Evolutionary conservation across 768 basidiomycete species (phyloP).

Genomic region (Mrakia blollopis): DNA sequence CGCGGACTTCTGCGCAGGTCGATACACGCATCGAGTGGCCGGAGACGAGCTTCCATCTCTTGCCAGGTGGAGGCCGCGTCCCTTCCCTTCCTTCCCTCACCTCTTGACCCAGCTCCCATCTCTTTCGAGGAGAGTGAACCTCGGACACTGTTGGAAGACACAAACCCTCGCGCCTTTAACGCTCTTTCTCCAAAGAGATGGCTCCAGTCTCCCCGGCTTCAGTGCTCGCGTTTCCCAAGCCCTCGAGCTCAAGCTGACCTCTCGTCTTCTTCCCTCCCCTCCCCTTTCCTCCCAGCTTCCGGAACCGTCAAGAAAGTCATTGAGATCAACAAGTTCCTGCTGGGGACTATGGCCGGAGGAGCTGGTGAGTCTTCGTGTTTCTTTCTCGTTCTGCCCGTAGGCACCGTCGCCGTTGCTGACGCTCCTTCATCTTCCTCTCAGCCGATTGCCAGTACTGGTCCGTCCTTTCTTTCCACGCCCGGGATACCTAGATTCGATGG

Average conservation of each 20-base stretch:
- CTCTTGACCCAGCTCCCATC: no score
- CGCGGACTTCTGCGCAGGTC: no score
- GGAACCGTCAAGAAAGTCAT: constrained; percentile 99
- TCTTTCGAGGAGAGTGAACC: no score
- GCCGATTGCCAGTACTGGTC: constrained; percentile 29
- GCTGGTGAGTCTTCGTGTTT: constrained; percentile 61
- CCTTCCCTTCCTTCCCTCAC: no score
- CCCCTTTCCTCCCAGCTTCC: constrained; percentile 57
- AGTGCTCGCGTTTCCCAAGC: no score
- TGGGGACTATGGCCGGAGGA: constrained; percentile 99
- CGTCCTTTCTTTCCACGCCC: not conserved
- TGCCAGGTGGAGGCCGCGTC: no score
- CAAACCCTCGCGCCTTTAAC: no score
- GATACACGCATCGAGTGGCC: no score
- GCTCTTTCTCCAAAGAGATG: no score
- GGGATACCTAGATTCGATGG: not conserved
- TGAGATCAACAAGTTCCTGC: constrained; percentile 95
- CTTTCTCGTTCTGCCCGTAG: not conserved
- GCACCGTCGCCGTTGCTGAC: not conserved
- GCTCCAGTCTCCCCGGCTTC: no score
- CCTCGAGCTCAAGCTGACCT: constrained; percentile 2
- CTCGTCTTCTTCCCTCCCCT: not conserved
- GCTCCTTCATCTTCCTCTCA: constrained; percentile 11
- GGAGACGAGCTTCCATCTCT: no score
- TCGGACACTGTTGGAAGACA: no score